Percentiles rank a stretch among this genome's conserved stretches.
Evolutionary conservation across 345 rosid species (phyloP).

Genomic region (Eutrema yunnanense): DNA sequence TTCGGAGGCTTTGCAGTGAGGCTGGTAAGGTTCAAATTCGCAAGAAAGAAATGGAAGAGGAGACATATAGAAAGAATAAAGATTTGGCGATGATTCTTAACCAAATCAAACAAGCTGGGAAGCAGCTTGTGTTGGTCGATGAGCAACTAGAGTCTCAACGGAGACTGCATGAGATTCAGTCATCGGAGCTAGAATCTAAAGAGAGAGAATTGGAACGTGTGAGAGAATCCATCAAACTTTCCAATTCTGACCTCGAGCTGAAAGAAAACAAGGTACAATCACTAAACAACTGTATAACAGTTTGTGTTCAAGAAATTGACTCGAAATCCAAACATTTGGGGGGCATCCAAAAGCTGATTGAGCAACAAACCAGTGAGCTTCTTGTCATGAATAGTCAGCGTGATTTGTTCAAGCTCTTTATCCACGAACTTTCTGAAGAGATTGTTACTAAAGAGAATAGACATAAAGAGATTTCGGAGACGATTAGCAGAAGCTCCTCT

Average conservation of each 20-base stretch:
- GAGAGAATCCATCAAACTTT: background rate
- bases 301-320: background rate
- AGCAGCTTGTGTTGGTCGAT: background rate
- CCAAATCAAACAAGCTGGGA: background rate
- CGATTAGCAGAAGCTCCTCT: constrained; percentile 3
- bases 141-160: background rate
- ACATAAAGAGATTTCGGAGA: background rate
- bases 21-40: background rate
- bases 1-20: background rate
- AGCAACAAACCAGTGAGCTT: constrained; percentile 1
- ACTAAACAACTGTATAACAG: background rate
- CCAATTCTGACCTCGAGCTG: constrained; percentile 1
- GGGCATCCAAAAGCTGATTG: background rate
- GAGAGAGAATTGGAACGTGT: background rate
- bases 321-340: constrained; percentile 1
- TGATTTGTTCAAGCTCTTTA: background rate
- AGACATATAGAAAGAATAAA: background rate
- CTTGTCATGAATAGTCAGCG: background rate
- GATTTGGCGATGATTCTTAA: background rate
- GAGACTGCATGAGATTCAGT: background rate
- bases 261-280: background rate
- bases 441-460: background rate
- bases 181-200: background rate
- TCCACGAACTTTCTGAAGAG: background rate
- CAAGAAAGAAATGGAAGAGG: background rate